Base-by-base conservation (phyloP, 2,329 filamentous ascomycete genomes). In the Neoscytalidium dimidiatum region DNA sequence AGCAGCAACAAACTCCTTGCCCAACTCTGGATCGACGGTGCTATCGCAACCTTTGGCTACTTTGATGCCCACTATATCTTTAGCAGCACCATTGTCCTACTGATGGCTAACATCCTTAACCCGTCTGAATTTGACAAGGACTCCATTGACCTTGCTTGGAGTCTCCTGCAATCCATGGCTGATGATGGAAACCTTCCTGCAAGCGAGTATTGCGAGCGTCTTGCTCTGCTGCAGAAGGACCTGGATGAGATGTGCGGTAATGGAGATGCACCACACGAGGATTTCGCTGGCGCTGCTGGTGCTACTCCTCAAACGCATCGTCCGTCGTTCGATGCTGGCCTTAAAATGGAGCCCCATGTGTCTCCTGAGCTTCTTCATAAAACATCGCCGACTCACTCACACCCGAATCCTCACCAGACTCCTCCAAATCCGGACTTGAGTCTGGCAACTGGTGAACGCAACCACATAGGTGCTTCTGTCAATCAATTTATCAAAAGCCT, bases 131-230 rank as follows among this genome's bases (percentile, higher is more conserved):
- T 67, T 46, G 71, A 71, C 62, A 58, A 53, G n/a, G 66, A 73
- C 33, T 66, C 69, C 3, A 69, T 70, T 38, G 68, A 66, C 14
- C 60, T 72, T 29, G 68, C 69, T 3, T 58, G 65, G 17, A 66
- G 64, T 2, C 66, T 73, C 4, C 66, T 73, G 5, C 68, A 74
- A 19, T 71, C 70, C 6, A 80, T 81, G 78, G 70, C 79, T 0
- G 75, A 79, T 1, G 77, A 75, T 14, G 78, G 77, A 9, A 73
- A 72, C 51, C 64, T 73, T 9, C 71, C 71, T 1, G 71, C 71
- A 11, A 67, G 62, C n/a, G 71, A 72, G 0, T 69, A 80, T 2
- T 80, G 75, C 53, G 69, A 69, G 1, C 66, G 69, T 17, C 68
- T 73, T 6, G 65, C 56, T 4, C 23, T 65, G 26, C 53, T 65